Base-by-base conservation (phyloP, 1,284 basidiomycete genomes). In the Leccinum fallax region DNA sequence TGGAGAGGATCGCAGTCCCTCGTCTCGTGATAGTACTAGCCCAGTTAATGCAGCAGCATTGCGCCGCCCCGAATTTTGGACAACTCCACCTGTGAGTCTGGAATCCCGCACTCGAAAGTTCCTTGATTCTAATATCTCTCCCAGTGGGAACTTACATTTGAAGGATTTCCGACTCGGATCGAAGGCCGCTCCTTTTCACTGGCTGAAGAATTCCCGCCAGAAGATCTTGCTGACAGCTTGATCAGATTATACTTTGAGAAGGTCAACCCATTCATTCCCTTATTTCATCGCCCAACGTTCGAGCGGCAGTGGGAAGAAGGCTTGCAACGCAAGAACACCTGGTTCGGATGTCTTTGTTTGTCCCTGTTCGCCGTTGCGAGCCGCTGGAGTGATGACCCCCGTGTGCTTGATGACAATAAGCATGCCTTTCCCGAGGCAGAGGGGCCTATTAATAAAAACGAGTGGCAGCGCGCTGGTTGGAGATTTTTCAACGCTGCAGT, bases 281-380 rank as follows among this genome's bases (percentile, higher is more conserved):
- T 94, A 13, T 77, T 94, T 46, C 91, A 93, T 70, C 81, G 81
- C 15, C 83, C 83, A 15, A 86, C 88, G 1, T 93, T 94, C 67
- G 78, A 86, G 51, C 78, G 80, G 15, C 83, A 89, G 55, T 87
- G 86, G 76, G 76, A 73, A 52, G 80, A 83, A 7, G 78, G 79
- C 6, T 70, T 89, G 43, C 83, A 90, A 69, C 65, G 83, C 76
- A 76, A 72, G 61, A 74, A 85, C 74, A 63, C 88, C 75, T 84
- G 87, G 85, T 79, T 86, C 74, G 74, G 84, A 74, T 71, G 84
- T 77, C 73, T 83, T 76, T 79, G 88, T 65, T 67, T 83, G 46
- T 76, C 84, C 43, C 67, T 93, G 1, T 92, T 92, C 71, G 88
- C 90, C n/a, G 80, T 90, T 52, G 89, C 86, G 2, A 85, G 89